Base-by-base conservation (phyloP, 2,329 filamentous ascomycete species). In the Botryosphaeria agaves region DNA sequence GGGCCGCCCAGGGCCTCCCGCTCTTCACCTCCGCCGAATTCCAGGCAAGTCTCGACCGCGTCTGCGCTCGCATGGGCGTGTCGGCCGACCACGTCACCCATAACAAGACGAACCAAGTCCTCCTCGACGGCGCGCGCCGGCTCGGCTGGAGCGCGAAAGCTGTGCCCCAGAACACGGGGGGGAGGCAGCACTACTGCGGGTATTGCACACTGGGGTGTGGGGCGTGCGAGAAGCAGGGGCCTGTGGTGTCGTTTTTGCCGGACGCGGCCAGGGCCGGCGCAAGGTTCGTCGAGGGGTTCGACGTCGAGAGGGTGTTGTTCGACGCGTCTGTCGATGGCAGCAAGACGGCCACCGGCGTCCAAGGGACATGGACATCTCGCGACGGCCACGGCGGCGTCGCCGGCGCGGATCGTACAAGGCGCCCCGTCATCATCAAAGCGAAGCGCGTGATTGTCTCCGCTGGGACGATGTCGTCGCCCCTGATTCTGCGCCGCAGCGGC, bases 201-300 rank as follows among this genome's bases (percentile, higher is more conserved):
- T 63, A 70, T 41, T 76, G 71, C 41, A 67, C 59, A 1, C 44
- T 68, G 39, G 69, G 69, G 14, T 76, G 72, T 39, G 59, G 62
- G 6, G 68, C 69, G 2, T 72, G 66, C 28, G 72, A 74, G 38
- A 94, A 94, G 57, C 74, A 78, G 49, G 83, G 85, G 0, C 79
- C 85, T 0, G 67, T 70, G 0, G 72, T 80, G 15, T 72, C 71
- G 5, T 94, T 73, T 62, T 59, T 94, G 9, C 80, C 80, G 0
- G 81, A 84, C 41, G 84, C 87, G 2, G 77, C 75, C 1, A 64
- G 65, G 31, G 72, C 78, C 1, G 84, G 84, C 0, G 80, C 84
- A 1, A 61, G 67, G 38, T 93, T 93, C 47, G 68, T 91, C 34
- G 83, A 94, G 57, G 84, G 84, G 0, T 82, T 89, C 43, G 54